Percentiles rank a stretch among this genome's conserved stretches.
These are phyloP conservation scores for Ogataea salicorniae DNA, from an alignment of 805 yeast genomes.

Conservation along the genomic window DNA sequence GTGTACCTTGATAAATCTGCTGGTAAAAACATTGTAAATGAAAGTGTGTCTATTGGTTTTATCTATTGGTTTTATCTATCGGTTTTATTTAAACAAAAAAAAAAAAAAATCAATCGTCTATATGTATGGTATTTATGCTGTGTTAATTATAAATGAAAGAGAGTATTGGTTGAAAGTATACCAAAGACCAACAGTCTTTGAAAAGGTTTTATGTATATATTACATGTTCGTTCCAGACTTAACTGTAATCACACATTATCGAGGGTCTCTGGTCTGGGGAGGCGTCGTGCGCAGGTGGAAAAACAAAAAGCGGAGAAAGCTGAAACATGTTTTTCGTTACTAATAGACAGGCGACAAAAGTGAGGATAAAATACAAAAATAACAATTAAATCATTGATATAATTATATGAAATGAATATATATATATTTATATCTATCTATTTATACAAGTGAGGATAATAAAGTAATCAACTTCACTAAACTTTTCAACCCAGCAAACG, in stretches of 20 bases:
- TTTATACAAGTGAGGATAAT: conserved; percentile 21
- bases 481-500: conserved; percentile 18
- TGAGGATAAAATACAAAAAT: neutral
- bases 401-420: neutral
- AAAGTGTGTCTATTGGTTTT: neutral
- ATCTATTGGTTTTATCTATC: neutral
- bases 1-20: conserved; percentile 24
- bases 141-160: too few relatives aligned
- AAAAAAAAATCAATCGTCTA: neutral
- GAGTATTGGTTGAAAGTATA: too few relatives aligned
- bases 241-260: too few relatives aligned
- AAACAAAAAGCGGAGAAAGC: neutral
- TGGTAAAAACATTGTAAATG: conserved; percentile 28
- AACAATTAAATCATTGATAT: neutral
- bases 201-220: too few relatives aligned
- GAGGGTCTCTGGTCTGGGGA: too few relatives aligned
- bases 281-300: neutral
- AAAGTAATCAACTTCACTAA: conserved; percentile 26
- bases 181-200: too few relatives aligned
- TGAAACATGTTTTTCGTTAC: too few relatives aligned
- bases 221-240: too few relatives aligned
- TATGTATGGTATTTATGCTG: too few relatives aligned
- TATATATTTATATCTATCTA: neutral
- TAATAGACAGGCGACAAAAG: too few relatives aligned
- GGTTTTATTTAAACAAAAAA: neutral